Evolutionary conservation across 495 filamentous ascomycete species (phyloP), one percentile per base, ranked within the genome.

Genomic region (Xylaria cubensis): DNA sequence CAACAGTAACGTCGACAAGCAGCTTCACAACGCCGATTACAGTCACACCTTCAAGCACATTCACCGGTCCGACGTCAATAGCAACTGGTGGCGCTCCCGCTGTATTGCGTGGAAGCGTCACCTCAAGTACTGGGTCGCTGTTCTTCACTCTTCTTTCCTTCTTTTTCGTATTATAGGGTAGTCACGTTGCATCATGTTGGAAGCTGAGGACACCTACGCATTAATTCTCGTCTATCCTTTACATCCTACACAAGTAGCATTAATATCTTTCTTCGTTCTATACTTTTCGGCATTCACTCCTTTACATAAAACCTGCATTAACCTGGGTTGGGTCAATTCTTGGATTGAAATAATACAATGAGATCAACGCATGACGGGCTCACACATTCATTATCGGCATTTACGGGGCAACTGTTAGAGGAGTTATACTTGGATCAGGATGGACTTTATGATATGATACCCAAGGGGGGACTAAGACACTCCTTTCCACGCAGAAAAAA

Each of bases 111-210:
- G 26, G 50, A 32, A 39, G 29, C 50, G 19, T 19, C 26, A 5
- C 6, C 9, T 58, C 26, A n/a, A 24, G 42, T 17, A 6, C 17
- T 12, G 46, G 41, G 34, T 64, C 64, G 44, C 55, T 73, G 0
- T 53, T 73, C 34, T 55, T 53, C 46, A 36, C 56, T 2, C 71
- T 73, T 55, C 56, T 73, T 29, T 44, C 71, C 19, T 12, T 69
- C n/a, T 6, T 71, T 9, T 68, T 73, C 55, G 24, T 73, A 39
- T 50, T 67, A 10, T 73, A 72, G 42, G 50, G 21, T 21, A 19
- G 34, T 12, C 15, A 42, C 10, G 15, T 29, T 2, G 39, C 39
- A 44, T 44, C n/a, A 8, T 64, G n/a, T 29, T 6, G 0, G 24
- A 21, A 26, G 19, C 24, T n/a, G 5, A 8, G 17, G 48, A 48